Base-by-base conservation (phyloP, 139 green algal genomes). In the Chloropicon primus region DNA sequence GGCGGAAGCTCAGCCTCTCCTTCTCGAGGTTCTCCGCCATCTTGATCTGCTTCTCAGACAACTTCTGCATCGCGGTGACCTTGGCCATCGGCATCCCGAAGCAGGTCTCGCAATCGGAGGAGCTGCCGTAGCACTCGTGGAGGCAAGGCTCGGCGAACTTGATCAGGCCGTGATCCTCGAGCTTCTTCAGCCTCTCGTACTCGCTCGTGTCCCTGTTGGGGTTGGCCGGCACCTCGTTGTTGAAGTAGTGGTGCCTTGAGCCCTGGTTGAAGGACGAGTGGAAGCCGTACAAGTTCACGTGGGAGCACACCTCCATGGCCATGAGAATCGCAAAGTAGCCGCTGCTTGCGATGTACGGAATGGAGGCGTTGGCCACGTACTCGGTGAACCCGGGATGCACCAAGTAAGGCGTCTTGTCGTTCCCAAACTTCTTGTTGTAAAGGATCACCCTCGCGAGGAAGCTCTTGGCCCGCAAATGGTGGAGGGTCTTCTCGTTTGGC, bases 161-260 rank as follows among this genome's bases (percentile, higher is more conserved):
- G 22, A 80, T 17, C 54, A 75, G 54, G 24, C 76, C 76, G 53
- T 62, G 53, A 3, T 79, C 54, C 22, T 24, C 21, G 21, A 80
- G 54, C 76, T 25, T 22, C 76, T 53, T 78, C 71, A 79, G n/a
- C 21, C 27, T 24, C 22, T 27, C 24, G 76, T 71, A 80, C 62
- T 80, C 76, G 53, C 22, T 71, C 22, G 75, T 71, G 76, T 80
- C 76, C 22, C 76, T 62, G 3, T 26, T 22, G 24, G n/a, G 17
- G 76, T 80, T 80, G 76, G 53, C 22, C 10, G 76, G 76, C 21
- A 28, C 27, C 78, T 82, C 78, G n/a, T 27, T 54, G 78, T 82
- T 82, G 78, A 80, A 82, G 73, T 82, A 82, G 78, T 82, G 78
- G 41, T 82, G 78, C 73, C 73, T 72, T 22, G 76, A 24, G 26